Percentiles rank a stretch among this genome's conserved stretches.
These are phyloP conservation scores for Naganishia liquefaciens DNA, from an alignment of 1,284 basidiomycete species.

Conservation along the genomic window DNA sequence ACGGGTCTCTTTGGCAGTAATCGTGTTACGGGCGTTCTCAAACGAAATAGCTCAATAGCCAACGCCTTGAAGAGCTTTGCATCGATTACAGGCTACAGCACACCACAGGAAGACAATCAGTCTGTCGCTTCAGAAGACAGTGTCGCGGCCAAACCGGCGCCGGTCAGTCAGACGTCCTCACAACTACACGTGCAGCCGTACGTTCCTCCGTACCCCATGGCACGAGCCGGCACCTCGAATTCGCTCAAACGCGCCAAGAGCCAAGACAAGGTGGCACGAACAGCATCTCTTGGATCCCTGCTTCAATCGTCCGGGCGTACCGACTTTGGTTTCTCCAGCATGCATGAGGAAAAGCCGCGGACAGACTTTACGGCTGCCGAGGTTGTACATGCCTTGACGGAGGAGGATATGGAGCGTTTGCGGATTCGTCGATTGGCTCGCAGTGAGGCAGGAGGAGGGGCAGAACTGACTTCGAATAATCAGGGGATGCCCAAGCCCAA, in stretches of 20 bases:
- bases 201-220: conserved; percentile 65
- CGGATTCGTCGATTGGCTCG: conserved; percentile 64
- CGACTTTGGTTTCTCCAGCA: conserved; percentile 28
- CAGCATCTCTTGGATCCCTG: conserved; percentile 34
- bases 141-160: conserved; percentile 56
- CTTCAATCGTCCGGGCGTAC: conserved; percentile 22
- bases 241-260: conserved; percentile 16
- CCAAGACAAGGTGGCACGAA: conserved; percentile 19
- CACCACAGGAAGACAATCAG: conserved; percentile 28
- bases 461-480: conserved; percentile 42
- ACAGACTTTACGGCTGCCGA: conserved; percentile 63
- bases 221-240: conserved; percentile 31
- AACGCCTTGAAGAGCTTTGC: conserved; percentile 76
- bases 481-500: conserved; percentile 42
- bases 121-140: conserved; percentile 35
- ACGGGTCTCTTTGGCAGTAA: conserved; percentile 18
- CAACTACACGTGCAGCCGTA: conserved; percentile 71
- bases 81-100: conserved; percentile 48
- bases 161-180: conserved; percentile 57
- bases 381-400: conserved; percentile 81
- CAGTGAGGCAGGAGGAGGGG: conserved; percentile 49
- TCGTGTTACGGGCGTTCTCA: conserved; percentile 57
- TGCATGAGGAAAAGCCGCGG: conserved; percentile 18
- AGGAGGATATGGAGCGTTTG: conserved; percentile 85
- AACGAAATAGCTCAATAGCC: conserved; percentile 79